Evolutionary conservation across 768 basidiomycete species (phyloP), one percentile per base, ranked within the genome.

Genomic region (Cyclocybe cylindracea): DNA sequence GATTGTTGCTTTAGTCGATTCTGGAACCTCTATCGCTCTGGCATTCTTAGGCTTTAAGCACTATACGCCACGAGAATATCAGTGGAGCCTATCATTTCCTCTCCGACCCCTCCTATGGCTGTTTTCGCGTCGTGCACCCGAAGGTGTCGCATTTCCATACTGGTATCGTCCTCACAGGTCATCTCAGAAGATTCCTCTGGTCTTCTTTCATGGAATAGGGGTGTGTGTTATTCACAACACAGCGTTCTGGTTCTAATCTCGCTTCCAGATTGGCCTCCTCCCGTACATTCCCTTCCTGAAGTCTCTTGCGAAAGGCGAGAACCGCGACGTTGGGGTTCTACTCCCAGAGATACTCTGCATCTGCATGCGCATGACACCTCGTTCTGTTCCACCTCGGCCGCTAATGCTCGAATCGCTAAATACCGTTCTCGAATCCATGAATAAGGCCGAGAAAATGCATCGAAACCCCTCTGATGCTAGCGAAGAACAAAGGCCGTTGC

Each of bases 161-260:
- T 77, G 73, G 73, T 69, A 71, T 54, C 67, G 71, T 9, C 70
- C 70, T 0, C 84, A 86, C 51, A 70, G 66, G 33, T 78, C 81
- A 4, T 47, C 44, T 7, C 69, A 69, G 1, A 80, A 78, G 53
- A 66, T 70, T 7, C 83, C 85, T 0, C 66, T 88, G 8, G 62
- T 87, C n/a, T 85, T 87, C 59, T 57, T 88, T 1, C 86, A 88
- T 48, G 86, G 86, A 8, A 80, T 87, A n/a, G 86, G 86, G 8
- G 83, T 85, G 66, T 2, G 77, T 67, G 11, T 19, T 32, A 34
- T 37, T 33, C 10, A 33, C 39, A 38, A 2, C 36, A 13, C 8
- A 35, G 16, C 18, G 24, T 29, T 16, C 39, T 53, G 7, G 44
- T 44, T 3, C 24, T 24, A 24, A 3, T 16, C 32, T 39, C 33